Evolutionary conservation across 208 protist species (phyloP).

Genomic region (Wallacemonas sp.): DNA sequence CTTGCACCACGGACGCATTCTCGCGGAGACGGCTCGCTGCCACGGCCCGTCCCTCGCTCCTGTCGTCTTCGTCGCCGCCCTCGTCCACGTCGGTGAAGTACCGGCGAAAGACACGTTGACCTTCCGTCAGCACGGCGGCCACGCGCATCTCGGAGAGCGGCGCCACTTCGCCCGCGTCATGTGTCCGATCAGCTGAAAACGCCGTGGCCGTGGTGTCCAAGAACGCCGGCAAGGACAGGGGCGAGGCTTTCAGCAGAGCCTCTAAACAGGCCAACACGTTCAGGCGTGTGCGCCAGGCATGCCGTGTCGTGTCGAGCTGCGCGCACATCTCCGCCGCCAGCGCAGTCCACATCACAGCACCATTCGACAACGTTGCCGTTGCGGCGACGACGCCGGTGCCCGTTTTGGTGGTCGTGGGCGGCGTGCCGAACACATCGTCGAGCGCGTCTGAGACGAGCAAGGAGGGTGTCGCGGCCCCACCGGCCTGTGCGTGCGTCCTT

Average conservation of each 20-base stretch:
- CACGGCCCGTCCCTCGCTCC: background rate
- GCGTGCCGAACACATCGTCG: background rate
- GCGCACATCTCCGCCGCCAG: constrained; percentile 29
- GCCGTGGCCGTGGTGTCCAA: constrained; percentile 1
- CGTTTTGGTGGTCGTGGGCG: background rate
- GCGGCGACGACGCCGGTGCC: background rate
- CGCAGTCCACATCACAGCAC: constrained; percentile 19
- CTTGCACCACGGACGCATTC: constrained; percentile 46
- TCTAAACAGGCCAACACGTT: constrained; percentile 57
- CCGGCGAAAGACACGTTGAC: constrained; percentile 4
- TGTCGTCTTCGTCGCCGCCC: background rate
- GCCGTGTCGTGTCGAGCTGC: constrained; percentile 28
- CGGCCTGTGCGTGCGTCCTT: too few species aligned
- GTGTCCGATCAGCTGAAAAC: too few species aligned
- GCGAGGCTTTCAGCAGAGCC: constrained; percentile 30
- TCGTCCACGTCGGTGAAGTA: constrained; percentile 36
- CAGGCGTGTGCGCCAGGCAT: constrained; percentile 52
- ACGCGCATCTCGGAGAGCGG: constrained; percentile 12
- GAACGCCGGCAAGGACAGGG: background rate
- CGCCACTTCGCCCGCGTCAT: background rate
- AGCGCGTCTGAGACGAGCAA: too few species aligned
- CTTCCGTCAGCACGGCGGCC: constrained; percentile 9
- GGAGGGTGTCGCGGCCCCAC: too few species aligned
- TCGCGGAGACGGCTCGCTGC: constrained; percentile 25
- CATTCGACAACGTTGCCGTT: background rate